Evolutionary conservation across 202 grass and related monocot genomes (phyloP).

Genomic region (Schoenoplectus triqueter): DNA sequence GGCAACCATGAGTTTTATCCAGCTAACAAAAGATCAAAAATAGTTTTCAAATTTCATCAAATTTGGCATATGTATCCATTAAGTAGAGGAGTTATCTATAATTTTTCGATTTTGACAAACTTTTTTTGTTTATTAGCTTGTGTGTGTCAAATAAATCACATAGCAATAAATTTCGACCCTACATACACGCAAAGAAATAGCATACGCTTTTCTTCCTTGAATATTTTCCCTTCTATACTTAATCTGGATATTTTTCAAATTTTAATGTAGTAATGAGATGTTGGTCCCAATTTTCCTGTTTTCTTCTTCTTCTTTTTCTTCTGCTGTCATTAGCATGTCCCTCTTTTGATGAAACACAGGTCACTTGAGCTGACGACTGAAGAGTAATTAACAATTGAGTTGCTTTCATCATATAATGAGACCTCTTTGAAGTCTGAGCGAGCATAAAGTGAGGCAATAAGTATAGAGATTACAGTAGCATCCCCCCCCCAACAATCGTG

Average conservation of each 20-base stretch:
- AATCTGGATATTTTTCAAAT: not conserved
- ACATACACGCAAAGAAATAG: not conserved
- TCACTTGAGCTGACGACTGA: conserved; percentile 9
- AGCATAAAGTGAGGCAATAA: not conserved
- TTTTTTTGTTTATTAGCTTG: too few relatives aligned
- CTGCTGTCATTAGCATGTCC: not conserved
- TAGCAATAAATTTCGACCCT: not conserved
- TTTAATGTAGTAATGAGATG: not conserved
- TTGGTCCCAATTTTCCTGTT: not conserved
- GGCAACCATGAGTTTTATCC: not conserved
- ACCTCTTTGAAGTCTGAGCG: not conserved
- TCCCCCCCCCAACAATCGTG: not conserved
- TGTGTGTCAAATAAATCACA: not conserved
- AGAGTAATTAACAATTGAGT: not conserved
- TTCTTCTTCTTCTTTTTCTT: not conserved
- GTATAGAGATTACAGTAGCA: not conserved
- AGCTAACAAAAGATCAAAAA: too few relatives aligned
- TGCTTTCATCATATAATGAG: not conserved
- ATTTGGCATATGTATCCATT: too few relatives aligned
- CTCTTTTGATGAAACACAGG: not conserved
- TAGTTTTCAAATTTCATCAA: too few relatives aligned
- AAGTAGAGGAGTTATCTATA: too few relatives aligned
- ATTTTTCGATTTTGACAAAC: too few relatives aligned
- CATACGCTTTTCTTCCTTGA: too few relatives aligned
- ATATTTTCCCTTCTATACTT: not conserved